Evolutionary conservation across 2,329 filamentous ascomycete species (phyloP), one percentile per base, ranked within the genome.

Genomic region (Talaromyces sp.): DNA sequence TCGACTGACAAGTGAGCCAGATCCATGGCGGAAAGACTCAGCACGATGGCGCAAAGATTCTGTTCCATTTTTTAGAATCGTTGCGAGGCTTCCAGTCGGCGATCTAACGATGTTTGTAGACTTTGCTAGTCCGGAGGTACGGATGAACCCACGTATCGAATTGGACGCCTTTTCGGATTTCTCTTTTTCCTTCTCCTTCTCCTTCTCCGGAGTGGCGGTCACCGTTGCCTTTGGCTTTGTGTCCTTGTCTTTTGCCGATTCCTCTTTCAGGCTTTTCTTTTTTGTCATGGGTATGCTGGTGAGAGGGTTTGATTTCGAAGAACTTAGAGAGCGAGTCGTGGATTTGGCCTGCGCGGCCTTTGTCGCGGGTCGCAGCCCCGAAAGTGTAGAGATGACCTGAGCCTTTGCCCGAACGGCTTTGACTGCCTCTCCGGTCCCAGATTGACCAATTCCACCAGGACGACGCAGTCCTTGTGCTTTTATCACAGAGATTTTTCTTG

Each of bases 111-210:
- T 58, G 30, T 63, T 67, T 5, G 58, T 57, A n/a, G 66, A 58
- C 42, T 55, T 66, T 47, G 59, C 61, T 44, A 66, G 60, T 35
- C 62, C 68, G 57, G 65, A 60, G 49, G 63, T 72, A 69, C 60
- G 70, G 68, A 67, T 73, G 70, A 62, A 71, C 49, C 70, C 70
- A 72, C 65, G 68, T 54, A 70, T 71, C 58, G 60, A 56, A 42
- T 55, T 56, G 41, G 59, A 22, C 42, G 60, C 35, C 54, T 24
- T 39, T 27, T 41, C 40, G 52, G 61, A 51, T 49, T 47, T 49
- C 37, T 30, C 47, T 22, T 51, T 41, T 4, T 43, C 52, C 33
- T 49, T 55, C 32, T 51, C 42, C 30, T 39, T 16, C 27, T n/a
- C 29, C 41, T 51, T 46, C 24, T 51, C n/a, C 14, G 24, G 16